Conservation (phyloP, 495 filamentous ascomycete genomes). For the Neurospora sp. region DNA sequence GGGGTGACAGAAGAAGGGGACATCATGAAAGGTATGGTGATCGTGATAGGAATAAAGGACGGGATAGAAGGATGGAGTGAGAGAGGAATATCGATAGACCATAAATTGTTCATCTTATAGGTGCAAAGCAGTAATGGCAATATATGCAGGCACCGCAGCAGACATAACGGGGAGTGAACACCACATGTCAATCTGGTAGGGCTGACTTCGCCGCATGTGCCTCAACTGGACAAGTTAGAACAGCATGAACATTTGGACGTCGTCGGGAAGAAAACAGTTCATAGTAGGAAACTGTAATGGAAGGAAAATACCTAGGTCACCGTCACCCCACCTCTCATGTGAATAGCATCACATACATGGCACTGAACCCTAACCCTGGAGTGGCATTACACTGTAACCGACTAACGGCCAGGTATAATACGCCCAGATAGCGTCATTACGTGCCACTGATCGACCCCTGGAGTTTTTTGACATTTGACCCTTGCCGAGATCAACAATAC, state of each 20-base stretch:
- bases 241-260: fast-evolving
- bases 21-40: not conserved
- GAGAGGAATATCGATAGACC: not conserved
- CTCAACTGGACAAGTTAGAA: not conserved
- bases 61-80: not conserved
- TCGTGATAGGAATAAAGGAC: not conserved
- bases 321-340: too few relatives aligned
- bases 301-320: not conserved
- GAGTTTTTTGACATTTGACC: not conserved
- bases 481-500: not conserved
- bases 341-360: too few relatives aligned
- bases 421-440: not conserved
- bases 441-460: not conserved
- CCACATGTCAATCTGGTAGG: not conserved
- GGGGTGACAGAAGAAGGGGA: not conserved
- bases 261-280: not conserved
- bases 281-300: not conserved
- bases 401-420: not conserved
- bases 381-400: not conserved
- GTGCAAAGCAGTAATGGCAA: not conserved
- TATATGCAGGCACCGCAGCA: not conserved
- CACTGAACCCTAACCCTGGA: not conserved
- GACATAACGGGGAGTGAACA: not conserved
- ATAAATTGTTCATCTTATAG: not conserved
- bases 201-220: not conserved